Conservation (phyloP, 2,329 filamentous ascomycete species). For the Nemania sp. region DNA sequence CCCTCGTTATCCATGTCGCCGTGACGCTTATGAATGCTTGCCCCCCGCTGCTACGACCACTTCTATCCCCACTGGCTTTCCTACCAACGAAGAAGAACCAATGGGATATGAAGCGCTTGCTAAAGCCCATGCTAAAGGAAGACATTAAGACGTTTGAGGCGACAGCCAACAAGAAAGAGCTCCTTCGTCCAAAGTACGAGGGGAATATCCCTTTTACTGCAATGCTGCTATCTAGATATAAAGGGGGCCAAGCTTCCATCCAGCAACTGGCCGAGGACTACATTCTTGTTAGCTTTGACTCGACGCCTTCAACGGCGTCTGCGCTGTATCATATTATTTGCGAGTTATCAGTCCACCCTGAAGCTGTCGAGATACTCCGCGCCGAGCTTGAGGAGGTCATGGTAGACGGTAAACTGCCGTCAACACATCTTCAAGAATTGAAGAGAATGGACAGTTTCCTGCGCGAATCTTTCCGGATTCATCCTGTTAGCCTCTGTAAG, state of each 20-base stretch:
- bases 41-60: conserved; percentile 27
- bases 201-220: conserved; percentile 33
- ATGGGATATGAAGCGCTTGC: conserved; percentile 34
- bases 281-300: conserved; percentile 32
- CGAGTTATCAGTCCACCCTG: conserved; percentile 20
- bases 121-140: conserved; percentile 13
- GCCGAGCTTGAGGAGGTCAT: conserved; percentile 24
- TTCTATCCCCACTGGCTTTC: conserved; percentile 27
- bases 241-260: background rate
- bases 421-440: conserved; percentile 32
- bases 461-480: conserved; percentile 31
- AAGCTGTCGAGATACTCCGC: conserved; percentile 23
- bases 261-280: conserved; percentile 30
- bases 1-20: conserved; percentile 26
- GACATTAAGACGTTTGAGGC: conserved; percentile 19
- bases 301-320: conserved; percentile 31
- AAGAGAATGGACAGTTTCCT: conserved; percentile 36
- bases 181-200: conserved; percentile 4
- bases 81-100: conserved; percentile 18
- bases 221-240: conserved; percentile 13
- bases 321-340: conserved; percentile 26
- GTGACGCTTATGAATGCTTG: conserved; percentile 14
- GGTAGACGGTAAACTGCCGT: conserved; percentile 15
- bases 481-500: conserved; percentile 32
- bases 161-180: conserved; percentile 22